Evolutionary conservation across 202 grass and related monocot species (phyloP).

Genomic region (Zoysia matrella): DNA sequence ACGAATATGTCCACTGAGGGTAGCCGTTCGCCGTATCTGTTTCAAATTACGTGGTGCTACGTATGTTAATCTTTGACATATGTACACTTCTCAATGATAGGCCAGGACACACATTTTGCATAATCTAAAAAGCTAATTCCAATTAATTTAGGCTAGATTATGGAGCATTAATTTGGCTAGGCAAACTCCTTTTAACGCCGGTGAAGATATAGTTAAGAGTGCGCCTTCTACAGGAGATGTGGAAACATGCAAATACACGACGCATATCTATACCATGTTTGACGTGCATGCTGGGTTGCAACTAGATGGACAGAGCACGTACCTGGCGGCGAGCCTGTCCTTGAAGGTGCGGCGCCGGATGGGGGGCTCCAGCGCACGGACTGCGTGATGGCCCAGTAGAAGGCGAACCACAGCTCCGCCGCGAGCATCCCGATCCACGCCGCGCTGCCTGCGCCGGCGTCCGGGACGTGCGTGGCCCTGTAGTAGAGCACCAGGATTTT

Average conservation of each 20-base stretch:
- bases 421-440: constrained; percentile 71
- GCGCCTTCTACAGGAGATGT: too few relatives aligned
- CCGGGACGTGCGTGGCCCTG: constrained; percentile 52
- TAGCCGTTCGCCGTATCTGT: constrained; percentile 43
- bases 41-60: not conserved
- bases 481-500: constrained; percentile 61
- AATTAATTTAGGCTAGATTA: too few relatives aligned
- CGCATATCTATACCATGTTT: too few relatives aligned
- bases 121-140: too few relatives aligned
- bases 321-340: constrained; percentile 63
- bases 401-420: too few relatives aligned
- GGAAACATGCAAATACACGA: too few relatives aligned
- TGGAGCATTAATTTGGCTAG: too few relatives aligned
- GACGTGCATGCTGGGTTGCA: not conserved
- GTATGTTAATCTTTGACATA: not conserved
- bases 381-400: constrained; percentile 83
- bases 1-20: constrained; percentile 59
- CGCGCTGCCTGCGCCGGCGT: constrained; percentile 27
- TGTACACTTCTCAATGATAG: too few relatives aligned
- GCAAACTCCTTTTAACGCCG: too few relatives aligned
- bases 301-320: too few relatives aligned
- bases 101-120: too few relatives aligned
- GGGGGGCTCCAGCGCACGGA: constrained; percentile 76
- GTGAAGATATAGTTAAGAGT: too few relatives aligned
- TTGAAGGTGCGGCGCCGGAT: constrained; percentile 54